phyloP scores from a whole-genome alignment of 805 yeast species.

The Hanseniaspora occidentalis region DNA sequence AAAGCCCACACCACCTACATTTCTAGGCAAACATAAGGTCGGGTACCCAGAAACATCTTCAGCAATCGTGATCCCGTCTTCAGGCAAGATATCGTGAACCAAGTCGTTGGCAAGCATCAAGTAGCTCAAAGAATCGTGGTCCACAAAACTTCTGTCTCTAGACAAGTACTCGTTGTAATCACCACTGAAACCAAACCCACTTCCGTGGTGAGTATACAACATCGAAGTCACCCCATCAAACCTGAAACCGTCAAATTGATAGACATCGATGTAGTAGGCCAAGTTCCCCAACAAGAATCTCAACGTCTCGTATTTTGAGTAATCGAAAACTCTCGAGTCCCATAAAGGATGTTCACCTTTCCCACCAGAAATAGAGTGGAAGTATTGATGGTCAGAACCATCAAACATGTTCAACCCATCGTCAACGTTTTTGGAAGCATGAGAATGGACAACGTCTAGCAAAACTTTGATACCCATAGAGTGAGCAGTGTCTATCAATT shows the following conservation, averaged over 20 bases:
- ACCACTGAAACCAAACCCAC: constrained; percentile 75
- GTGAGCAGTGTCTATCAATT: constrained; percentile 85
- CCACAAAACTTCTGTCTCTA: constrained; percentile 53
- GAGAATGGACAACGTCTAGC: constrained; percentile 90
- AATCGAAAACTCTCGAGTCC: constrained; percentile 94
- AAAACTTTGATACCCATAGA: constrained; percentile 74
- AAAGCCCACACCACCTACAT: constrained; percentile 81
- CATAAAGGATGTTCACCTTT: constrained; percentile 84
- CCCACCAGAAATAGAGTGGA: constrained; percentile 63
- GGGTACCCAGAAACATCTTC: constrained; percentile 99
- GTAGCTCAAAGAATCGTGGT: constrained; percentile 76
- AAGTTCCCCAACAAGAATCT: constrained; percentile 76
- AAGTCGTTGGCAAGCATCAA: constrained; percentile 84
- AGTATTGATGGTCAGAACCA: constrained; percentile 90
- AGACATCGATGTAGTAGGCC: constrained; percentile 72
- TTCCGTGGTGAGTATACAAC: constrained; percentile 87
- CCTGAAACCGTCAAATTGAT: constrained; percentile 86
- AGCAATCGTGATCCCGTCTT: constrained; percentile 65
- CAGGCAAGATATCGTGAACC: constrained; percentile 40
- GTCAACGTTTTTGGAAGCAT: constrained; percentile 85
- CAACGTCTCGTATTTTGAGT: constrained; percentile 82
- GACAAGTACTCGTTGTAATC: constrained; percentile 85
- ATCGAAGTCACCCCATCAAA: constrained; percentile 95
- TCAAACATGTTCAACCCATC: constrained; percentile 91
- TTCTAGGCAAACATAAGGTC: constrained; percentile 67